A percentile compares a stretch with the other conserved stretches of the same genome.
These are phyloP conservation scores for Mycena leptocephala DNA, from an alignment of 768 basidiomycete species.

Conservation along the genomic window DNA sequence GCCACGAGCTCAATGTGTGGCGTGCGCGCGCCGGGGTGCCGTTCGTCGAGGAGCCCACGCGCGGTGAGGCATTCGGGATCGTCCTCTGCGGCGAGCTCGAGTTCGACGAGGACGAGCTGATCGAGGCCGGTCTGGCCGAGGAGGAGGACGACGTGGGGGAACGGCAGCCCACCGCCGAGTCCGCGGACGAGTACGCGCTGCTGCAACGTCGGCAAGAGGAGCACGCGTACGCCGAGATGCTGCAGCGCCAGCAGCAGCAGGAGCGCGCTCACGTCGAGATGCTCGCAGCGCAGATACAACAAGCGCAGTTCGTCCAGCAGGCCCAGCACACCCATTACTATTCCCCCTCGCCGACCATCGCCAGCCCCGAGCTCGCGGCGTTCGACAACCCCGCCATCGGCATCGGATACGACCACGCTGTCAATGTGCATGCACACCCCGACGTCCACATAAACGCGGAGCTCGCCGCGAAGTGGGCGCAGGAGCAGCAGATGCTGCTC, in stretches of 20 bases:
- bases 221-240: too few relatives aligned
- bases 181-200: slow-evolving; percentile 25
- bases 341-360: slow-evolving; percentile 59
- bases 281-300: neutral
- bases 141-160: slow-evolving; percentile 59
- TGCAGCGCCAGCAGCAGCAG: slow-evolving; percentile 16
- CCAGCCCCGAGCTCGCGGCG: slow-evolving; percentile 57
- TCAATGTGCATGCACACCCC: slow-evolving; percentile 41
- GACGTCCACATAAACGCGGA: neutral
- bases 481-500: neutral
- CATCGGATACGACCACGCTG: neutral
- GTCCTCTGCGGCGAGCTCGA: slow-evolving; percentile 79
- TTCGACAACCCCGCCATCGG: slow-evolving; percentile 69
- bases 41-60: slow-evolving; percentile 79
- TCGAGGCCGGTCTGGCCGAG: slow-evolving; percentile 69
- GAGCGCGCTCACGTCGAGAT: neutral
- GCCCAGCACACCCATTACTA: slow-evolving; percentile 42
- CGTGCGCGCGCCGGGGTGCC: slow-evolving; percentile 83
- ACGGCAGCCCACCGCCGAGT: slow-evolving; percentile 49
- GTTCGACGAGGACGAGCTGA: slow-evolving; percentile 61
- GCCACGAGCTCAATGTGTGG: slow-evolving; percentile 95
- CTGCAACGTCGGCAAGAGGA: slow-evolving; percentile 21
- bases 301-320: slow-evolving; percentile 23
- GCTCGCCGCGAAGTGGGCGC: slow-evolving; percentile 20
- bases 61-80: slow-evolving; percentile 82